A percentile compares a stretch with the other conserved stretches of the same genome.
Evolutionary conservation across 106 monocot species (phyloP).

Genomic region (Dendrobium chrysotoxum): DNA sequence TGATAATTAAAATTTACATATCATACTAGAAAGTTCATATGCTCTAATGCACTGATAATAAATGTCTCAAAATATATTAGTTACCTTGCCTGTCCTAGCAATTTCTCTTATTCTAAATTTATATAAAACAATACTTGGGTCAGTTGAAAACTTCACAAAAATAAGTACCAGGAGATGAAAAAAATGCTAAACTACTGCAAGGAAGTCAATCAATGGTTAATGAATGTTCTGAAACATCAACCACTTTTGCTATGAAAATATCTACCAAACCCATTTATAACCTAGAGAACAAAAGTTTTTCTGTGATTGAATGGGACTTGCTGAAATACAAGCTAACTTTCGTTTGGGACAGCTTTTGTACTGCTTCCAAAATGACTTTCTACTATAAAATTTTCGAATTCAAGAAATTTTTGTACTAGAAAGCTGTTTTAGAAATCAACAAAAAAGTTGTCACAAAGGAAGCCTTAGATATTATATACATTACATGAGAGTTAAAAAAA

Average conservation of each 20-base stretch:
- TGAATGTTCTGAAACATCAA: conserved; percentile 82
- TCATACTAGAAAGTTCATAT: neutral
- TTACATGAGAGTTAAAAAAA: neutral
- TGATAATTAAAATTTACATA: conserved; percentile 13
- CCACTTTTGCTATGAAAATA: conserved; percentile 81
- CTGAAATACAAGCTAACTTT: neutral
- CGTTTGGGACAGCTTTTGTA: no score
- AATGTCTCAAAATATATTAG: neutral
- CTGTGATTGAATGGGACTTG: neutral
- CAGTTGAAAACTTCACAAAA: neutral
- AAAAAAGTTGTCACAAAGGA: no score
- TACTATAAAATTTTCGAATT: no score
- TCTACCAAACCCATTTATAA: conserved; percentile 81
- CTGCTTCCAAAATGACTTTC: no score
- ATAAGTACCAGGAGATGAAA: neutral
- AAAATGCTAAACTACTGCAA: conserved; percentile 8
- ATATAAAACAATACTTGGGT: neutral
- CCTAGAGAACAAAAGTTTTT: conserved; percentile 36
- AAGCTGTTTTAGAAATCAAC: no score
- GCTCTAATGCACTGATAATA: neutral
- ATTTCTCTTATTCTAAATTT: conserved; percentile 63
- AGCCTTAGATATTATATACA: neutral
- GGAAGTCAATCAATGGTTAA: conserved; percentile 60
- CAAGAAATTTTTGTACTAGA: no score
- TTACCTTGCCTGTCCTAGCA: conserved; percentile 94